Evolutionary conservation across 2,329 filamentous ascomycete species (phyloP).

Genomic region (Stylonectria norvegica): DNA sequence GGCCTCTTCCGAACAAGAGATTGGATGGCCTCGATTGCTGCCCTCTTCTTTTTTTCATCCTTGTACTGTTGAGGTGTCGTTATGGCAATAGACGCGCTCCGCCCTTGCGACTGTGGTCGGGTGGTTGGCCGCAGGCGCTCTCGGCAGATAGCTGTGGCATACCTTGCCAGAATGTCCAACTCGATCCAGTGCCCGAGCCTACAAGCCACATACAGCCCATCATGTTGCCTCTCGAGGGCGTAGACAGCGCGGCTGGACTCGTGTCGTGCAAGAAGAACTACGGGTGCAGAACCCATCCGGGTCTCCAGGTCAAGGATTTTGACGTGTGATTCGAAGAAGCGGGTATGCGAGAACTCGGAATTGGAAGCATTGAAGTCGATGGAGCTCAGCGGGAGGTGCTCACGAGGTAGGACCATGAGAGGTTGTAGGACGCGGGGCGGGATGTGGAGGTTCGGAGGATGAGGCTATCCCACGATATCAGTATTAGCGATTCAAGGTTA

Average conservation of each 20-base stretch:
- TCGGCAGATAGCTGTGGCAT: conserved; percentile 42
- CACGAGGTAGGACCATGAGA: conserved; percentile 60
- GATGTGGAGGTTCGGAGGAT: conserved; percentile 50
- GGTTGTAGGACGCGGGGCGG: conserved; percentile 57
- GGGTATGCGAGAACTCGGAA: conserved; percentile 49
- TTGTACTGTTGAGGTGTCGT: conserved; percentile 46
- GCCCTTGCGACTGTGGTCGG: conserved; percentile 14
- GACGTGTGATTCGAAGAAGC: conserved; percentile 59
- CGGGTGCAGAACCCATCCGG: conserved; percentile 51
- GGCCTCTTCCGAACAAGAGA: conserved; percentile 54
- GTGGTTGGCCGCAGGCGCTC: conserved; percentile 27
- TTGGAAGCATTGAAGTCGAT: conserved; percentile 55
- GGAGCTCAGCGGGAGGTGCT: conserved; percentile 57
- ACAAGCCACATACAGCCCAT: conserved; percentile 63
- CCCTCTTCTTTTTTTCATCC: conserved; percentile 51
- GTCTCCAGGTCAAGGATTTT: conserved; percentile 62
- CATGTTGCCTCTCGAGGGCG: conserved; percentile 62
- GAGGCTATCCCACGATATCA: conserved; percentile 40
- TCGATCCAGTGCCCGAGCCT: conserved; percentile 66
- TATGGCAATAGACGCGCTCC: conserved; percentile 24
- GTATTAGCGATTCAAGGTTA: background rate
- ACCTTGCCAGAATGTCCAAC: conserved; percentile 48
- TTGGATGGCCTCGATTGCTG: conserved; percentile 62
- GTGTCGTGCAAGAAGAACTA: conserved; percentile 59
- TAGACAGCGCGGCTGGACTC: conserved; percentile 54